Evolutionary conservation across 305 asterid genomes (phyloP), one percentile per base, ranked within the genome.

Genomic region (Fraxinus dipetala): DNA sequence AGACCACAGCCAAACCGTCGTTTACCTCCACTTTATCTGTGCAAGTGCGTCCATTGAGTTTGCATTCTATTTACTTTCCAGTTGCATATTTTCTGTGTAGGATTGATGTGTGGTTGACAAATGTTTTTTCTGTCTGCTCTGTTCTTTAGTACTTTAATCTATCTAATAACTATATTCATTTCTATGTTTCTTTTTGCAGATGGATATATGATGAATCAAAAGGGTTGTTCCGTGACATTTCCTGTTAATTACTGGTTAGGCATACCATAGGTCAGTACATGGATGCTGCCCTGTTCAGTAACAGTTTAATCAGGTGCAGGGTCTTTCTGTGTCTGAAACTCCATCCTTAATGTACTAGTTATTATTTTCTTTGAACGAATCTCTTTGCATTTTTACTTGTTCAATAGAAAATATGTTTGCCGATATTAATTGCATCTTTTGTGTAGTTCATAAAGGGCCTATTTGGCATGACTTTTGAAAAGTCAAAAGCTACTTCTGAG

Each of bases 171-270:
- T 69, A 30, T 34, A 18, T 75, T 86, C 67, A 83, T 78, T 56
- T 78, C 34, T 76, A 13, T 32, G 7, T 70, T 28, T 80, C n/a
- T 59, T 76, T 48, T 83, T 88, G 82, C 95, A 96, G 98, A 85
- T 96, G 99, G 99, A 90, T 96, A 85, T 96, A 94, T 59, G 98
- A 96, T 83, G 98, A 96, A 94, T 88, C 89, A 75, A 92, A 96
- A 89, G 90, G 94, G 82, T 88, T 93, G 54, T 96, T 96, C 86
- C 95, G 97, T 84, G 98, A 94, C 79, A 86, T 90, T 80, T 92
- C 97, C 77, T 93, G 90, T 88, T 93, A 87, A 89, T 82, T 51
- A 67, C 70, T 51, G 76, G 14, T 72, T 38, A 61, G 83, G 79
- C 79, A 75, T 83, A 83, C 72, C 80, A 72, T 67, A 16, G 90